A percentile compares a stretch with the other conserved stretches of the same genome.
These are phyloP conservation scores for Conticribra weissflogii DNA, from an alignment of 108 stramenopile species.

Conservation along the genomic window DNA sequence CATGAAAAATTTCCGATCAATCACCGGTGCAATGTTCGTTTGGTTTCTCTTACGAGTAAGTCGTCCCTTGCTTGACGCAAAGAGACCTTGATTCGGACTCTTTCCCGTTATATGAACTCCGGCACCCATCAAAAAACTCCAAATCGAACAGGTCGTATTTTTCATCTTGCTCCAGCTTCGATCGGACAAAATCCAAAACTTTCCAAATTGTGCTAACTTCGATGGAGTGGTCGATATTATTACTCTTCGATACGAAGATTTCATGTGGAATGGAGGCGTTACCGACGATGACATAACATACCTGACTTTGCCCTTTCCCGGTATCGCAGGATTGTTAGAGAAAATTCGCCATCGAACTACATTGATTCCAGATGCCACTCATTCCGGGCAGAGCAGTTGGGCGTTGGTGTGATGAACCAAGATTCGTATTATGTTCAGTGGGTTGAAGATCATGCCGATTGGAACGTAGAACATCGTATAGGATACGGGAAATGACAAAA, in stretches of 20 bases:
- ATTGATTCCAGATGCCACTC: constrained; percentile 41
- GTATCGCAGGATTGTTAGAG: constrained; percentile 42
- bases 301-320: constrained; percentile 38
- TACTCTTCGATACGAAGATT: constrained; percentile 52
- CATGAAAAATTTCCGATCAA: constrained; percentile 35
- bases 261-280: constrained; percentile 35
- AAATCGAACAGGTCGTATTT: constrained; percentile 22
- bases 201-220: constrained; percentile 32
- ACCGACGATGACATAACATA: constrained; percentile 24
- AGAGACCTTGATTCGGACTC: constrained; percentile 38
- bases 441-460: constrained; percentile 61
- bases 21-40: constrained; percentile 38
- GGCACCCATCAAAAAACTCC: constrained; percentile 4
- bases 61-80: constrained; percentile 41
- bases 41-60: constrained; percentile 49
- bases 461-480: constrained; percentile 56
- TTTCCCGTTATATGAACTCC: constrained; percentile 53
- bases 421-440: constrained; percentile 51
- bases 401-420: constrained; percentile 32
- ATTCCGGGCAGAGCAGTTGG: constrained; percentile 30
- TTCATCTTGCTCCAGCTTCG: constrained; percentile 49
- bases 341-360: constrained; percentile 48
- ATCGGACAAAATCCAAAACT: constrained; percentile 62
- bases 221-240: constrained; percentile 37
- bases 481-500: constrained; percentile 50